phyloP scores from a whole-genome alignment of 305 asterid species.

The Fraxinus baroniana region DNA sequence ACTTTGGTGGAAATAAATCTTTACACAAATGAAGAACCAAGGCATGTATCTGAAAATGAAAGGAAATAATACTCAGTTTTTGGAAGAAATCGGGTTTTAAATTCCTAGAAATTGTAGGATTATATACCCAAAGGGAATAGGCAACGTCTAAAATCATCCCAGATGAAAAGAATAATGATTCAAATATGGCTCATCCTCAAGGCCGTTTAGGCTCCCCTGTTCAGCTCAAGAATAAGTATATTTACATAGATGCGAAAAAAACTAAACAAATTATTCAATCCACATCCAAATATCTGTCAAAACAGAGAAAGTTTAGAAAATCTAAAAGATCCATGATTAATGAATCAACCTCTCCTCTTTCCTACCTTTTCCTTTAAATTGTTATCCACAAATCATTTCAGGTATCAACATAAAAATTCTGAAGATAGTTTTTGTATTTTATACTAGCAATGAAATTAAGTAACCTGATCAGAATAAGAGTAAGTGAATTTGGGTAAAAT shows the following conservation, averaged over 20 bases:
- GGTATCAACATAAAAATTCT: neutral
- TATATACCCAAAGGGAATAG: too few relatives aligned
- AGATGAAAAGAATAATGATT: too few relatives aligned
- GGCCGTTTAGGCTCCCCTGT: too few relatives aligned
- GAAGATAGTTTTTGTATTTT: neutral
- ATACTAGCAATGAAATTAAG: neutral
- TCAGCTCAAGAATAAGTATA: too few relatives aligned
- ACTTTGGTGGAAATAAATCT: too few relatives aligned
- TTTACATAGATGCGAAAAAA: neutral
- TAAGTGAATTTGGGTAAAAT: neutral
- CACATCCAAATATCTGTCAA: neutral
- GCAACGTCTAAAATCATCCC: too few relatives aligned
- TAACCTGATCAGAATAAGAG: neutral
- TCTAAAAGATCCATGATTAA: neutral
- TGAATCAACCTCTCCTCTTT: neutral
- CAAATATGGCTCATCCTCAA: too few relatives aligned
- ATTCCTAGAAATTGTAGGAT: too few relatives aligned
- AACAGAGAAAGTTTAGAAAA: neutral
- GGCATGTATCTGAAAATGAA: too few relatives aligned
- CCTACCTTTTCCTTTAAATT: neutral
- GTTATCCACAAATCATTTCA: neutral
- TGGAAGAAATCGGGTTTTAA: too few relatives aligned
- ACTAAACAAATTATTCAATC: neutral
- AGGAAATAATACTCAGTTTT: too few relatives aligned
- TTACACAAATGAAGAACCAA: too few relatives aligned